These are phyloP conservation scores for Vicia villosa DNA, from an alignment of 306 rosid species.

Conservation along the genomic window DNA sequence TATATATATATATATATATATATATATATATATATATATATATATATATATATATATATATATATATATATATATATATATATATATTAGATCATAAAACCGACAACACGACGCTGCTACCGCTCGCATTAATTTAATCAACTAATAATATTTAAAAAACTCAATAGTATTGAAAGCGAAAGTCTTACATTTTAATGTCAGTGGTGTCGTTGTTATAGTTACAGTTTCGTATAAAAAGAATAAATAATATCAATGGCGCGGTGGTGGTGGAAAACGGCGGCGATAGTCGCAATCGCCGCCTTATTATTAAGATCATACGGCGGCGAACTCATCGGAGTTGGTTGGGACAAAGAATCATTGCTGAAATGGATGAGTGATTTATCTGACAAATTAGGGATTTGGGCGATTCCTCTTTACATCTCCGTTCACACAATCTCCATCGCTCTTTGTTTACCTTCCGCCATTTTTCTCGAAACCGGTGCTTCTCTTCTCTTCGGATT, in stretches of 20 bases:
- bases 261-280: constrained; percentile 61
- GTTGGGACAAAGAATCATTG: constrained; percentile 63
- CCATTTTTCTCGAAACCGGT: constrained; percentile 82
- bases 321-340: constrained; percentile 27
- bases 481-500: constrained; percentile 86
- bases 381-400: constrained; percentile 69
- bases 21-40: no score
- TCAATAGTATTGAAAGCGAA: no score
- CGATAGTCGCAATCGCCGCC: constrained; percentile 41
- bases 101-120: no score
- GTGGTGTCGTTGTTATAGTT: no score
- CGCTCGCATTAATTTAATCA: no score
- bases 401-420: constrained; percentile 86
- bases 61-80: no score
- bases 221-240: no score
- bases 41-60: no score
- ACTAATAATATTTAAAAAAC: no score
- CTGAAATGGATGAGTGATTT: constrained; percentile 42
- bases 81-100: neutral
- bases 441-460: constrained; percentile 82
- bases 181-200: no score
- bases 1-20: no score
- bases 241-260: constrained; percentile 33
- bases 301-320: constrained; percentile 32
- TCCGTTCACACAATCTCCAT: constrained; percentile 69